phyloP scores from a whole-genome alignment of 1,284 basidiomycete genomes.

The Ceratobasidium sp. region DNA sequence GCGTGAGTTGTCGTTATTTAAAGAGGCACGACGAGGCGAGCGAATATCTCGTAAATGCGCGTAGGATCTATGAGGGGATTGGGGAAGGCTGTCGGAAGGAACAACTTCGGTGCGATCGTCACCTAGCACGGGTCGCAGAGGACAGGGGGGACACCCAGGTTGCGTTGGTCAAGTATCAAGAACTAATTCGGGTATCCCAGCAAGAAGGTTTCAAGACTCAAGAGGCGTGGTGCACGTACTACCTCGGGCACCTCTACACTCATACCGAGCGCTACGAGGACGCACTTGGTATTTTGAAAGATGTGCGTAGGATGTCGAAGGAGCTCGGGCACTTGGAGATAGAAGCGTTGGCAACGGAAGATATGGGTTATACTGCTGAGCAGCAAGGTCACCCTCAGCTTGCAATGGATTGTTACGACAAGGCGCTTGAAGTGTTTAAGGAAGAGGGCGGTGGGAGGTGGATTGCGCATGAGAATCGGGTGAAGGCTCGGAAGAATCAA shows the following conservation, averaged over 20 bases:
- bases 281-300: slow-evolving; percentile 17
- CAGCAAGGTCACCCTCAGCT: slow-evolving; percentile 7
- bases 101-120: slow-evolving; percentile 17
- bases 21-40: slow-evolving; percentile 10
- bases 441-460: slow-evolving; percentile 13
- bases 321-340: slow-evolving; percentile 18
- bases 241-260: slow-evolving; percentile 33
- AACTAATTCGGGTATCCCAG: neutral
- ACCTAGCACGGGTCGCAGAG: slow-evolving; percentile 32
- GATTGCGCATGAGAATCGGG: slow-evolving; percentile 25
- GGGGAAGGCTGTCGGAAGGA: slow-evolving; percentile 8
- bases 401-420: slow-evolving; percentile 27
- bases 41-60: slow-evolving; percentile 5
- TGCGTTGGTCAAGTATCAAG: slow-evolving; percentile 18
- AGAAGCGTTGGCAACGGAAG: slow-evolving; percentile 37
- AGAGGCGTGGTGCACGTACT: slow-evolving; percentile 32
- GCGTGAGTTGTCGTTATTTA: slow-evolving; percentile 21
- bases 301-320: slow-evolving; percentile 9
- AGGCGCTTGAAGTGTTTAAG: slow-evolving; percentile 28
- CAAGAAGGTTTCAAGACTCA: slow-evolving; percentile 5
- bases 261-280: slow-evolving; percentile 17
- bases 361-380: slow-evolving; percentile 34
- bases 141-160: slow-evolving; percentile 14
- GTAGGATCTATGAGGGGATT: slow-evolving; percentile 17
- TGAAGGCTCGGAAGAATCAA: slow-evolving; percentile 15